Percentiles rank a stretch among this genome's conserved stretches.
phyloP scores from a whole-genome alignment of 164 flowering plant genomes.

The Chimonanthus praecox region DNA sequence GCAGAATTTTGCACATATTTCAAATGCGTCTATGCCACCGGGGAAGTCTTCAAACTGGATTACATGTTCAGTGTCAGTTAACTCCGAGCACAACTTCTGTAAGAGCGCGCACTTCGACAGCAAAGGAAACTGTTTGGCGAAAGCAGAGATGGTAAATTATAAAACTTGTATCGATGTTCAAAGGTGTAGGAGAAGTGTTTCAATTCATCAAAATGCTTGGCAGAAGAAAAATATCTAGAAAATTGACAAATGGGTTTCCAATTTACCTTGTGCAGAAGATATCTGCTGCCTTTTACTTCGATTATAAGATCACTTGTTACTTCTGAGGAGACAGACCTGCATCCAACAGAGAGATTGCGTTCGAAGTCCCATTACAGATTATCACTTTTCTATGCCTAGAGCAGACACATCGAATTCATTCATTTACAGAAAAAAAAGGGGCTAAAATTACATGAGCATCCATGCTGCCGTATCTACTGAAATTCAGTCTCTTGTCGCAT shows the following conservation, averaged over 20 bases:
- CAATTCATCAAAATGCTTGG: not conserved
- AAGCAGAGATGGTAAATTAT: not conserved
- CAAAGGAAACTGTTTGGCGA: conserved; percentile 69
- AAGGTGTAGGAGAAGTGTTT: not conserved
- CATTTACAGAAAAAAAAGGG: too few relatives aligned
- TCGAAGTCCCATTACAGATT: not conserved
- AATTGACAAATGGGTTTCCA: not conserved
- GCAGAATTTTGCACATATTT: conserved; percentile 90
- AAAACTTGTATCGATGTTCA: not conserved
- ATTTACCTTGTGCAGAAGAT: conserved; percentile 89
- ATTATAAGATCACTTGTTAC: conserved; percentile 85
- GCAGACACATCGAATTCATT: too few relatives aligned
- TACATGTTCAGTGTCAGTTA: conserved; percentile 44
- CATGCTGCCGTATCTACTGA: too few relatives aligned
- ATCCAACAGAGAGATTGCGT: conserved; percentile 4
- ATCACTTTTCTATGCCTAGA: too few relatives aligned
- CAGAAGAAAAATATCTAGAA: not conserved
- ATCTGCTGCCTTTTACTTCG: conserved; percentile 71
- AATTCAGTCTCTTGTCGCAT: too few relatives aligned
- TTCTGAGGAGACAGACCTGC: conserved; percentile 81
- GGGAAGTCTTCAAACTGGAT: conserved; percentile 82
- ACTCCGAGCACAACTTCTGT: conserved; percentile 59
- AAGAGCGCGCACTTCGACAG: conserved; percentile 74
- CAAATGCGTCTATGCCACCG: conserved; percentile 86
- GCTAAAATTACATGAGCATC: too few relatives aligned